A percentile compares a stretch with the other conserved stretches of the same genome.
phyloP scores from a whole-genome alignment of 176 grass and related monocot species.

The Hordeum marinum region DNA sequence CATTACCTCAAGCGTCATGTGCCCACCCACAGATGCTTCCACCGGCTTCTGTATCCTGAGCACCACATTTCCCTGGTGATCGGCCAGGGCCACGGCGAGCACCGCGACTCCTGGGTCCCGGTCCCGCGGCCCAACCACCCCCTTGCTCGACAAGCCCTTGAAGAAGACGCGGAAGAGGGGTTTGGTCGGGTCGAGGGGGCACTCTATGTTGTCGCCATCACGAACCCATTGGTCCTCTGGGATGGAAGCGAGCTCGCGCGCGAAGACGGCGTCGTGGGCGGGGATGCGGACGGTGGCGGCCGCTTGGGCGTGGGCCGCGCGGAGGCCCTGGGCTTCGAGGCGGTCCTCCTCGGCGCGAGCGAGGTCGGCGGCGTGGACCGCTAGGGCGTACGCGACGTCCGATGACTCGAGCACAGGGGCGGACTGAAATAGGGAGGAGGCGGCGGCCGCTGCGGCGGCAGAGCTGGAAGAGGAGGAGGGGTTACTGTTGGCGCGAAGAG shows the following conservation, averaged over 20 bases:
- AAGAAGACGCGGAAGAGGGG: slow-evolving; percentile 48
- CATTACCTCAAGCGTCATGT: slow-evolving; percentile 43
- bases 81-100: slow-evolving; percentile 49
- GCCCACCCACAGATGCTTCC: slow-evolving; percentile 7
- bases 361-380: slow-evolving; percentile 28
- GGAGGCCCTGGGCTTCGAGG: slow-evolving; percentile 34
- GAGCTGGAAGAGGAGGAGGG: background rate
- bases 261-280: slow-evolving; percentile 29
- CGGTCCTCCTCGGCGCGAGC: slow-evolving; percentile 44
- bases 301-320: slow-evolving; percentile 17
- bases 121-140: slow-evolving; percentile 27
- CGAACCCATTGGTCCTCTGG: slow-evolving; percentile 21
- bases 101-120: slow-evolving; percentile 42
- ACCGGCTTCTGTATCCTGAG: slow-evolving; percentile 67
- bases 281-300: slow-evolving; percentile 34
- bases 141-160: slow-evolving; percentile 54
- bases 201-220: slow-evolving; percentile 18
- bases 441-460: background rate
- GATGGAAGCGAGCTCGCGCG: slow-evolving; percentile 37
- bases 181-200: background rate
- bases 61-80: slow-evolving; percentile 38
- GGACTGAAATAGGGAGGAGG: background rate
- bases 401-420: background rate
- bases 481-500: background rate
- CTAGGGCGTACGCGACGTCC: slow-evolving; percentile 3